phyloP scores from a whole-genome alignment of 1,284 basidiomycete species.

The Heterobasidion annosum region DNA sequence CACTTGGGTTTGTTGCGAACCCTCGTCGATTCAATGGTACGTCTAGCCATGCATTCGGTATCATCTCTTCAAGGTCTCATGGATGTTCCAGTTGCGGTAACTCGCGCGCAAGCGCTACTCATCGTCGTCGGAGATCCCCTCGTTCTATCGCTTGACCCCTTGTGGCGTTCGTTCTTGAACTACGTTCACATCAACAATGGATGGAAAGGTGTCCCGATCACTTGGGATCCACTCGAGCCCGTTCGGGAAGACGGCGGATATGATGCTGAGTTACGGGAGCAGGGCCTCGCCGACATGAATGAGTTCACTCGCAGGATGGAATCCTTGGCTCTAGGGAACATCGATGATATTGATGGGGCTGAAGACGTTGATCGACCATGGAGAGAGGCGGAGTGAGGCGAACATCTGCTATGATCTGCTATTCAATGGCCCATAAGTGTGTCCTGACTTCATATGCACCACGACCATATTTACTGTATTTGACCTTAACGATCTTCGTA shows the following conservation, averaged over 20 bases:
- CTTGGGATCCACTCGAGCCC: constrained; percentile 32
- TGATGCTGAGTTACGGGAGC: constrained; percentile 18
- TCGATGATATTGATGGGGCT: constrained; percentile 18
- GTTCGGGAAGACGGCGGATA: constrained; percentile 22
- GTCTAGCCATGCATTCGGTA: too few species aligned
- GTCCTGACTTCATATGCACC: too few species aligned
- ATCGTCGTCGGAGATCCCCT: constrained; percentile 46
- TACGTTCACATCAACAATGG: constrained; percentile 37
- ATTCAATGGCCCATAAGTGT: too few species aligned
- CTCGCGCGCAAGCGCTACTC: constrained; percentile 45
- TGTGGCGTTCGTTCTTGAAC: constrained; percentile 47
- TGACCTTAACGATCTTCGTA: too few species aligned
- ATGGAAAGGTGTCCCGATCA: constrained; percentile 36
- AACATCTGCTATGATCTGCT: too few species aligned
- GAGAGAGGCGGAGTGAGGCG: background rate
- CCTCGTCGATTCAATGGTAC: constrained; percentile 55
- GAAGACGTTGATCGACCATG: background rate
- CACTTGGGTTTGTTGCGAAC: constrained; percentile 57
- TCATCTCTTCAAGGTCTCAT: too few species aligned
- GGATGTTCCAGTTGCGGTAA: constrained; percentile 37
- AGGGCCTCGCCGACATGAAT: constrained; percentile 38
- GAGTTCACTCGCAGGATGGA: constrained; percentile 41
- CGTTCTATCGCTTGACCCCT: constrained; percentile 44
- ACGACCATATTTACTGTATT: background rate
- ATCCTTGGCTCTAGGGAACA: constrained; percentile 28